Evolutionary conservation across 2,329 filamentous ascomycete species (phyloP).

Genomic region (Hymenoscyphus linearis): DNA sequence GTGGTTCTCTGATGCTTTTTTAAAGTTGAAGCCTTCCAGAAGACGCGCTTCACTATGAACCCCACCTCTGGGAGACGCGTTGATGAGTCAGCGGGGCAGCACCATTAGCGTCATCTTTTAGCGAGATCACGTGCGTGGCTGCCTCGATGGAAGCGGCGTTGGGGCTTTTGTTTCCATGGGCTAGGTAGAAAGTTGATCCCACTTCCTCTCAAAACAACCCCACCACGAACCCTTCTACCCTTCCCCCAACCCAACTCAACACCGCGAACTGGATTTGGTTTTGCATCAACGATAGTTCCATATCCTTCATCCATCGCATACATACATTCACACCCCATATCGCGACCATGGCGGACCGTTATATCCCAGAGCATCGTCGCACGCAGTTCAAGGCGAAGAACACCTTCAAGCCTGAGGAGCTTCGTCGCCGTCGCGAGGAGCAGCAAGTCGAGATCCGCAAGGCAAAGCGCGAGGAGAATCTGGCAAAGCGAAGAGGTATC

Average conservation of each 20-base stretch:
- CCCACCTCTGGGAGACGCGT: neutral
- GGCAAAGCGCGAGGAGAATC: slow-evolving; percentile 96
- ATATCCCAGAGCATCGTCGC: slow-evolving; percentile 98
- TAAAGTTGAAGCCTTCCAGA: neutral
- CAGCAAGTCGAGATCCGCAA: slow-evolving; percentile 99
- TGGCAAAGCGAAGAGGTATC: slow-evolving; percentile 96
- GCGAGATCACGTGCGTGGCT: slow-evolving; percentile 11
- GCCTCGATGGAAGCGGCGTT: neutral
- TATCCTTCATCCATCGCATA: slow-evolving; percentile 8
- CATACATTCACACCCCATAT: slow-evolving; percentile 10
- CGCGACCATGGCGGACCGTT: slow-evolving; percentile 82
- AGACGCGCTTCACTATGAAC: neutral
- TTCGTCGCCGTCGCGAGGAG: slow-evolving; percentile 95
- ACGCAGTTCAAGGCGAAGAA: slow-evolving; percentile 99
- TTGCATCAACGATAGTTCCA: slow-evolving; percentile 11
- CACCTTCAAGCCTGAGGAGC: slow-evolving; percentile 98
- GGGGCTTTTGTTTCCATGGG: neutral
- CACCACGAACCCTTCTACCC: slow-evolving; percentile 1
- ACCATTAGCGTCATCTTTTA: neutral
- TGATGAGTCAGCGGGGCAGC: neutral
- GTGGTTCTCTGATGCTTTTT: no score
- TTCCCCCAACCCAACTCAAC: neutral
- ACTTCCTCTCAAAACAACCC: slow-evolving; percentile 14
- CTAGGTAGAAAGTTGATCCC: slow-evolving; percentile 20
- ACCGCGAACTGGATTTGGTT: slow-evolving; percentile 15